phyloP scores from a whole-genome alignment of 2,329 filamentous ascomycete species.

The Aspergillus fumigatus region DNA sequence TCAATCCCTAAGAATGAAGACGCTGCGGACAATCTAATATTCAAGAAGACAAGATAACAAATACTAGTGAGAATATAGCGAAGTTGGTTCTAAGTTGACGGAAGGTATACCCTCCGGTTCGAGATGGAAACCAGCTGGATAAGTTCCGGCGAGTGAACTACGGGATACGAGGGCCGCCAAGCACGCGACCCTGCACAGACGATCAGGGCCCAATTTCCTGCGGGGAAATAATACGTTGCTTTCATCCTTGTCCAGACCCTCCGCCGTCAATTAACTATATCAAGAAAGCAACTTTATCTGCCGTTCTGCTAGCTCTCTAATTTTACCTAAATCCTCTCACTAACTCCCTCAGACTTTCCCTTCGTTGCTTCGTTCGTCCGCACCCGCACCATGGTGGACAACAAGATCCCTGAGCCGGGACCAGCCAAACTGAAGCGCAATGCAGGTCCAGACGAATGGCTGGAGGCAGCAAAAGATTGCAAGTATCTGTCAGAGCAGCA shows the following conservation, averaged over 20 bases:
- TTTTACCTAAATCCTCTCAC: neutral
- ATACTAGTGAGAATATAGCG: neutral
- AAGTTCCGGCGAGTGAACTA: constrained; percentile 1
- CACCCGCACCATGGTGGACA: constrained; percentile 36
- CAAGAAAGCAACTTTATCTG: neutral
- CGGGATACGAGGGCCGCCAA: constrained; percentile 12
- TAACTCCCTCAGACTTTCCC: neutral
- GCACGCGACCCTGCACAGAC: constrained; percentile 5
- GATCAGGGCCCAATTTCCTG: constrained; percentile 2
- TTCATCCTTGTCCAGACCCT: neutral
- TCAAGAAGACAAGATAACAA: neutral
- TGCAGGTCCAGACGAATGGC: constrained; percentile 90
- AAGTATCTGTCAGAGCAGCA: constrained; percentile 92
- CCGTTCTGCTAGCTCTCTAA: neutral
- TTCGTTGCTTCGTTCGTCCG: neutral
- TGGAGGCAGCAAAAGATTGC: constrained; percentile 93
- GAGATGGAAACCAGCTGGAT: neutral
- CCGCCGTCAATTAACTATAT: neutral
- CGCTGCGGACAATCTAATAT: neutral
- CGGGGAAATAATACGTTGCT: constrained; percentile 1
- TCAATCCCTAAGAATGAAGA: neutral
- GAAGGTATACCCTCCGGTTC: neutral
- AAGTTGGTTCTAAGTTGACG: neutral
- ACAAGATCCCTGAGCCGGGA: constrained; percentile 77
- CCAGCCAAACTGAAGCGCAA: constrained; percentile 79